Percentiles rank a stretch among this genome's conserved stretches.
These are phyloP conservation scores for Aquanectria penicillioides DNA, from an alignment of 2,329 filamentous ascomycete genomes.

Conservation along the genomic window DNA sequence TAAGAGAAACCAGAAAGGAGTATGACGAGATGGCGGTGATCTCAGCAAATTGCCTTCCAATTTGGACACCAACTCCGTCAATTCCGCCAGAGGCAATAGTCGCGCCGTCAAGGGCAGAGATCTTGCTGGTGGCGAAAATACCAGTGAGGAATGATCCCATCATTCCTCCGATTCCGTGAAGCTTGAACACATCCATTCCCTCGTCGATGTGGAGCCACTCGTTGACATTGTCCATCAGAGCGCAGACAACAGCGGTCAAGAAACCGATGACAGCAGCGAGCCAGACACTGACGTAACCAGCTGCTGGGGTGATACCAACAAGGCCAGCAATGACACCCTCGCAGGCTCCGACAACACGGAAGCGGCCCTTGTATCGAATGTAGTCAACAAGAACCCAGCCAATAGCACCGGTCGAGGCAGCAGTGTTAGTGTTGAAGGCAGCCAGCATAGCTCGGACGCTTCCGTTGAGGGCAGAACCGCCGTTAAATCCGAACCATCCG, in stretches of 20 bases:
- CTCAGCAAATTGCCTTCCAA: constrained; percentile 24
- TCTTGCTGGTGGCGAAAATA: constrained; percentile 61
- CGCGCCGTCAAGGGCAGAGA: constrained; percentile 62
- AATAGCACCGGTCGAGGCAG: constrained; percentile 62
- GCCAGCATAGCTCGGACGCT: constrained; percentile 62
- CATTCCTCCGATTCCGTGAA: constrained; percentile 68
- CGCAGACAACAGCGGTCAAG: constrained; percentile 58
- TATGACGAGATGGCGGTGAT: constrained; percentile 27
- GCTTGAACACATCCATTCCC: constrained; percentile 67
- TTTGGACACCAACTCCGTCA: constrained; percentile 22
- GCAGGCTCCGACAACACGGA: constrained; percentile 27
- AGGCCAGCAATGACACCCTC: constrained; percentile 64
- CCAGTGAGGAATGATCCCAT: constrained; percentile 66
- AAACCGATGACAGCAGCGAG: constrained; percentile 61
- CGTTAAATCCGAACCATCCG: constrained; percentile 65
- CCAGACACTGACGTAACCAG: constrained; percentile 63
- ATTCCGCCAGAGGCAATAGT: constrained; percentile 38
- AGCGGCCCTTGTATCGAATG: constrained; percentile 52
- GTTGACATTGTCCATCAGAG: constrained; percentile 58
- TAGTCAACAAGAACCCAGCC: constrained; percentile 65
- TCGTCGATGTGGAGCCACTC: constrained; percentile 65
- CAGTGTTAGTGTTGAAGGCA: constrained; percentile 67
- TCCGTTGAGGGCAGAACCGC: constrained; percentile 59
- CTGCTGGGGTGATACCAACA: constrained; percentile 67
- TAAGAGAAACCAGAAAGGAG: constrained; percentile 18